Evolutionary conservation across 2,329 filamentous ascomycete genomes (phyloP), one percentile per base, ranked within the genome.

Genomic region (Fusarium globosum): DNA sequence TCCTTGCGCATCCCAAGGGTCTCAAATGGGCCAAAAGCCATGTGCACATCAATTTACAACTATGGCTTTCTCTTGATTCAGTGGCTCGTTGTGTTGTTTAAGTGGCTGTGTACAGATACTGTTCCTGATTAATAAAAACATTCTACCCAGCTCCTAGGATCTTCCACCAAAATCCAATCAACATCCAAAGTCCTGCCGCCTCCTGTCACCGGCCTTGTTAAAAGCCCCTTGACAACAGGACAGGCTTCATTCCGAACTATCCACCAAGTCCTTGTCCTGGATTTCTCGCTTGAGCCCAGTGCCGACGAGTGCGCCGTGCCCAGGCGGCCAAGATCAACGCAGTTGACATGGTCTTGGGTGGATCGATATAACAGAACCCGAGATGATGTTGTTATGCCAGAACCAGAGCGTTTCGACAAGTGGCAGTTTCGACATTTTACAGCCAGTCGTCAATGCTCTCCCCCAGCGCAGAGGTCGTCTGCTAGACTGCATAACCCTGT

Each of bases 291-390:
- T 75, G 65, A 70, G 58, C 48, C 61, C 69, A 74, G 73, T 77
- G 64, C 76, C 76, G 72, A 73, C 68, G 35, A 63, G 70, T 75
- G 76, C 75, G 69, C 76, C 74, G 72, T 78, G 74, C 66, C 55
- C 46, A 62, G 65, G 56, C 58, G 60, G 62, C 67, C 73, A 61
- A 66, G 71, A 76, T 74, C 75, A 76, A 76, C 64, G 56, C 68
- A 65, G 56, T 74, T 63, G 55, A 63, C 66, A 67, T 68, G 63
- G 69, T 41, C 55, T 65, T 39, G 36, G 59, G 75, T 77, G 76
- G 76, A 77, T 76, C 76, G 60, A 65, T 65, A 77, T 73, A 56
- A 39, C 57, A 65, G 53, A 72, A 69, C 46, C 65, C 69, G 59
- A 72, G 67, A 77, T 65, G 56, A 73, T 75, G 52, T 69, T 72